Evolutionary conservation across 768 basidiomycete species (phyloP), one percentile per base, ranked within the genome.

Genomic region (Daedaleopsis sinensis): DNA sequence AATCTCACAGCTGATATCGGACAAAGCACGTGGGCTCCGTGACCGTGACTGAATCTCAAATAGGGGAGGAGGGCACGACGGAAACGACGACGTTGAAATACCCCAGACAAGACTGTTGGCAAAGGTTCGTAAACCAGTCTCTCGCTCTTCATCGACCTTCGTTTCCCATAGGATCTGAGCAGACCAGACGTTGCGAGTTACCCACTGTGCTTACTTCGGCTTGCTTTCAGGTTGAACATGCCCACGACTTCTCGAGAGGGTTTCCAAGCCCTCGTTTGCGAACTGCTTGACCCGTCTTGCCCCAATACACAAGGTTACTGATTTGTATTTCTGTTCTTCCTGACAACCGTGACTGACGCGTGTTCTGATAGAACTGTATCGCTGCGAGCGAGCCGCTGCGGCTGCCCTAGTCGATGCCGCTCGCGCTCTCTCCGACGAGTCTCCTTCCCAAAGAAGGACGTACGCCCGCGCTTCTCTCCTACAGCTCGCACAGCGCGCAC

Each of bases 401-500:
- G 42, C 37, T 9, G 37, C 16, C 8, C 54, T 64, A 9, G 24
- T 59, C 13, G 23, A 44, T 1, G 47, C 49, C 6, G 55, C 37
- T n/a, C 18, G 13, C 4, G 3, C 18, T 2, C 51, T 55, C 35
- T 18, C 18, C 8, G 42, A 27, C 7, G 8, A n/a, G 9, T 4
- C 18, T 39, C 11, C 21, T 12, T 11, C 27, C 4, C 47, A 37
- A 27, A 23, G 18, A 13, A 32, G 48, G 50, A 32, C 19, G 1
- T 15, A 43, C 19, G 32, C 39, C 13, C 52, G 61, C 18, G 9
- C n/a, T 19, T 4, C 24, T 9, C 66, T 87, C 23, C 77, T 83
- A 21, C 55, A 64, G 1, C 71, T 92, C n/a, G 76, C 84, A 27
- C 57, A 71, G 37, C 65, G 73, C 2, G 81, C 89, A 0, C 76